A percentile compares a stretch with the other conserved stretches of the same genome.
phyloP scores from a whole-genome alignment of 2,329 filamentous ascomycete species.

The Periconia macrospinosa region DNA sequence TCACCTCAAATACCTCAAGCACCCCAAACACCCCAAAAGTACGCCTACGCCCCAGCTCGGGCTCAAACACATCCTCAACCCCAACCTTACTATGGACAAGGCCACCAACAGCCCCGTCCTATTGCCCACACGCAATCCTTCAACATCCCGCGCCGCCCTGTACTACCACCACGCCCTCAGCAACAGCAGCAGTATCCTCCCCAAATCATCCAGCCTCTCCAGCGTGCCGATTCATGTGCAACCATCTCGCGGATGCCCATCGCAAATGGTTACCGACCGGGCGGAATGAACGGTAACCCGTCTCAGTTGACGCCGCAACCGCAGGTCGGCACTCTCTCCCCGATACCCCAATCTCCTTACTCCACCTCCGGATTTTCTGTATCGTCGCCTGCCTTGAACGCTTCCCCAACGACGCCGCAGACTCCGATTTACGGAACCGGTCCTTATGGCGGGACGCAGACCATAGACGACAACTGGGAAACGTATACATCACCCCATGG shows the following conservation, averaged over 20 bases:
- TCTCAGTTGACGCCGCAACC: slow-evolving; percentile 15
- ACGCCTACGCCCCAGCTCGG: slow-evolving; percentile 23
- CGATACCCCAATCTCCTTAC: slow-evolving; percentile 24
- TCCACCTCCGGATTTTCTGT: slow-evolving; percentile 29
- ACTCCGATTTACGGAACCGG: slow-evolving; percentile 13
- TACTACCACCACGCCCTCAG: slow-evolving; percentile 22
- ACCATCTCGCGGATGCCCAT: slow-evolving; percentile 39
- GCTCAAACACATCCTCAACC: slow-evolving; percentile 22
- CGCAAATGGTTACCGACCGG: slow-evolving; percentile 32
- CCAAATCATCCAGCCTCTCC: slow-evolving; percentile 30
- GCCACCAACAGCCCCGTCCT: slow-evolving; percentile 12
- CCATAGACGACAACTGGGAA: slow-evolving; percentile 33
- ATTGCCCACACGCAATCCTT: slow-evolving; percentile 24
- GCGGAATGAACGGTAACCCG: slow-evolving; percentile 11
- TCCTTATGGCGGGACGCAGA: slow-evolving; percentile 10
- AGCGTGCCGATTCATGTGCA: slow-evolving; percentile 36
- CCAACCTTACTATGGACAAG: slow-evolving; percentile 14
- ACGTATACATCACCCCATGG: slow-evolving; percentile 15
- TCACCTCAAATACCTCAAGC: slow-evolving; percentile 4
- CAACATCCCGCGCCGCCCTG: slow-evolving; percentile 30
- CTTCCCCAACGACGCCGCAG: slow-evolving; percentile 21
- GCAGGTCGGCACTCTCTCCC: slow-evolving; percentile 12
- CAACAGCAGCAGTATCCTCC: slow-evolving; percentile 5
- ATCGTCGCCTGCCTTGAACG: slow-evolving; percentile 30
- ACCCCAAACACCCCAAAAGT: slow-evolving; percentile 2